Percentiles rank a stretch among this genome's conserved stretches.
These are phyloP conservation scores for Tanacetum coccineum DNA, from an alignment of 129 eudicot genomes.

Conservation along the genomic window DNA sequence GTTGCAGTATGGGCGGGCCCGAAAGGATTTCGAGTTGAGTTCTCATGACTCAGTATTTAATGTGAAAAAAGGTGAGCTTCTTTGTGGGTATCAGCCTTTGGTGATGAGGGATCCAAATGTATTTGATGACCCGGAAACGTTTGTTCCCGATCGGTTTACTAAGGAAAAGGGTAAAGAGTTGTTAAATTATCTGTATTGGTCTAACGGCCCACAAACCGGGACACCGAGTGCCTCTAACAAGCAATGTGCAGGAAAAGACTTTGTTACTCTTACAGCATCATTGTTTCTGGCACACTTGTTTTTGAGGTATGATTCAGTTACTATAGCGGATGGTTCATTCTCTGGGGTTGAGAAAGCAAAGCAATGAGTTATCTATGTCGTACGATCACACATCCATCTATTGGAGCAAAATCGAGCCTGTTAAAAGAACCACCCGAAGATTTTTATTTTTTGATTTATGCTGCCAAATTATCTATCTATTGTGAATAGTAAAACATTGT, in stretches of 20 bases:
- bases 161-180: slow-evolving; percentile 56
- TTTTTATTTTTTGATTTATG: slow-evolving; percentile 5
- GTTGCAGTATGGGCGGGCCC: slow-evolving; percentile 51
- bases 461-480: neutral
- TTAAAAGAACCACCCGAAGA: neutral
- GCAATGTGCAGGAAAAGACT: slow-evolving; percentile 62
- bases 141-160: slow-evolving; percentile 52
- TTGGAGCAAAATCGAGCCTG: neutral
- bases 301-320: slow-evolving; percentile 50
- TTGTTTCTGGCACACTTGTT: slow-evolving; percentile 55
- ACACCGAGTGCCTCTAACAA: slow-evolving; percentile 40
- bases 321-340: slow-evolving; percentile 20
- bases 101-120: slow-evolving; percentile 52
- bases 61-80: slow-evolving; percentile 55
- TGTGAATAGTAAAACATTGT: slow-evolving; percentile 8
- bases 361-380: neutral
- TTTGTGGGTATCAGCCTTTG: slow-evolving; percentile 55
- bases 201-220: slow-evolving; percentile 55
- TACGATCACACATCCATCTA: too few relatives aligned
- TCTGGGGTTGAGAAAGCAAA: slow-evolving; percentile 28
- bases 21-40: slow-evolving; percentile 41
- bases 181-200: slow-evolving; percentile 58
- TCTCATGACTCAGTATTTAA: slow-evolving; percentile 43
- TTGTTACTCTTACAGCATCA: slow-evolving; percentile 46
- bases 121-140: slow-evolving; percentile 45